A percentile compares a stretch with the other conserved stretches of the same genome.
These are phyloP conservation scores for Phytophthora citrophthora DNA, from an alignment of 352 stramenopile genomes.

Conservation along the genomic window DNA sequence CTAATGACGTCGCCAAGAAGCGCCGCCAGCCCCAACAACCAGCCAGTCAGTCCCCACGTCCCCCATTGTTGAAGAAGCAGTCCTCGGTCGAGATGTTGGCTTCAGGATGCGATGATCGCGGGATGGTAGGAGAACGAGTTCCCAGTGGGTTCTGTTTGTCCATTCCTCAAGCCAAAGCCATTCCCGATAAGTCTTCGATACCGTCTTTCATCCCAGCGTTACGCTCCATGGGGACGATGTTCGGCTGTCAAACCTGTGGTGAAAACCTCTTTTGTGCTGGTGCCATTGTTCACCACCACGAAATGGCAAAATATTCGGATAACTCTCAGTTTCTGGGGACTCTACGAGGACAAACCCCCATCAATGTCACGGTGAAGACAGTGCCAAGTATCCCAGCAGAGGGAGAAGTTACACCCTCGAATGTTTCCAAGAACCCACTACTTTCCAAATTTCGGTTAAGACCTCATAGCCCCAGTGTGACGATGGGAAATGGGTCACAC, in stretches of 20 bases:
- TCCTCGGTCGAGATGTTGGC: constrained; percentile 35
- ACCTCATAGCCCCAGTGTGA: constrained; percentile 49
- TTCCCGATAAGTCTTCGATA: not conserved
- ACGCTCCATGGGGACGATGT: constrained; percentile 75
- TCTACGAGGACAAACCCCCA: constrained; percentile 14
- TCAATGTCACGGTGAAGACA: not conserved
- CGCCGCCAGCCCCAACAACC: constrained; percentile 36
- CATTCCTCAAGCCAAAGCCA: constrained; percentile 22
- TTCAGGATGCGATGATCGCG: constrained; percentile 54
- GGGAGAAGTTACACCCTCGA: constrained; percentile 11
- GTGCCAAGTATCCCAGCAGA: not conserved
- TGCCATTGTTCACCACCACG: constrained; percentile 51
- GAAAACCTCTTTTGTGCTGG: constrained; percentile 71
- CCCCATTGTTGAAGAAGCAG: constrained; percentile 35
- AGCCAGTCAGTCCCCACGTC: constrained; percentile 13
- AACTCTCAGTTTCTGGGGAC: constrained; percentile 14
- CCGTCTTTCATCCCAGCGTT: constrained; percentile 71
- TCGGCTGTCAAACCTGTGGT: constrained; percentile 64
- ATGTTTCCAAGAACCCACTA: constrained; percentile 47
- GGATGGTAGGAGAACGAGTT: constrained; percentile 64
- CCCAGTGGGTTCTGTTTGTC: constrained; percentile 68
- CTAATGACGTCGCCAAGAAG: constrained; percentile 40
- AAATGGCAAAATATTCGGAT: constrained; percentile 8
- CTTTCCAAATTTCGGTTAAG: constrained; percentile 61
- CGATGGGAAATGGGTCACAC: constrained; percentile 10